phyloP scores from a whole-genome alignment of 2,329 filamentous ascomycete species.

The Alternaria brassicicola region DNA sequence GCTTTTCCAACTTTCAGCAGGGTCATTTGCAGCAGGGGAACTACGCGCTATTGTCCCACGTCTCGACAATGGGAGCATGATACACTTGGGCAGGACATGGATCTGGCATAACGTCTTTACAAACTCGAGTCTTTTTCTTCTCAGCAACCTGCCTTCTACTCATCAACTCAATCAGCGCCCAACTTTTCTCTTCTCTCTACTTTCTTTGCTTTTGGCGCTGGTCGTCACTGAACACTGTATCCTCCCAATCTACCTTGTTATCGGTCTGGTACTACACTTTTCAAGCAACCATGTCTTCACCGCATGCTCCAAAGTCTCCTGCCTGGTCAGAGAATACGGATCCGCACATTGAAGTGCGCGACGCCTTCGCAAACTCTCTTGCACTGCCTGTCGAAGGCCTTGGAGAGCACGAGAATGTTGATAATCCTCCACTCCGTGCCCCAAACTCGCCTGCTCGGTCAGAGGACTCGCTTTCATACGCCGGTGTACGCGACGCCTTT shows the following conservation, averaged over 20 bases:
- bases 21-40: not conserved
- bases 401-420: not conserved
- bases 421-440: not conserved
- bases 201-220: conserved; percentile 7
- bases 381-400: not conserved
- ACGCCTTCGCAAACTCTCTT: not conserved
- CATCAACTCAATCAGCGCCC: not conserved
- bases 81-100: not conserved
- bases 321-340: not conserved
- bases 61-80: conserved; percentile 1
- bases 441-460: not conserved
- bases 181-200: not conserved
- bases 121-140: not conserved
- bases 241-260: not conserved
- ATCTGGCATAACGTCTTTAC: not conserved
- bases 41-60: conserved; percentile 1
- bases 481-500: not conserved
- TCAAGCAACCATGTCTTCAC: conserved; percentile 1
- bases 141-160: not conserved
- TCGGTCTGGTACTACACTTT: not conserved
- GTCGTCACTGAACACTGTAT: conserved; percentile 4
- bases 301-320: not conserved
- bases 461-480: not conserved
- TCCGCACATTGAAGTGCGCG: not conserved
- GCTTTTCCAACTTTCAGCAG: not conserved